Conservation (phyloP, 495 filamentous ascomycete species). For the Penicillium simplicissimum region DNA sequence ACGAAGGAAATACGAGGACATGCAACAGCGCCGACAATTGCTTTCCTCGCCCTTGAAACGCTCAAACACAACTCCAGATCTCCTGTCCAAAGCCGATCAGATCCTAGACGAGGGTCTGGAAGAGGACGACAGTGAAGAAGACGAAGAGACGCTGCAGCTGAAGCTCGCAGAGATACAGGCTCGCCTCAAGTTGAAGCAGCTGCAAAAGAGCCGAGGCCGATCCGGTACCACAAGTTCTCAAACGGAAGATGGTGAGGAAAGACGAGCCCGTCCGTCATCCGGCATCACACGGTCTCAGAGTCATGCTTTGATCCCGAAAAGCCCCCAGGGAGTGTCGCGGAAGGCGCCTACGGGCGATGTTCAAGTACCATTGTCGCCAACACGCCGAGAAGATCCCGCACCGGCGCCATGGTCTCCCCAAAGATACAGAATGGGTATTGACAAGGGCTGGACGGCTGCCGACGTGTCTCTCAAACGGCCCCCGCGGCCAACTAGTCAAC, state of each 20-base stretch:
- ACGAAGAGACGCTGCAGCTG: conserved; percentile 85
- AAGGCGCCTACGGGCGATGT: conserved; percentile 43
- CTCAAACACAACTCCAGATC: conserved; percentile 42
- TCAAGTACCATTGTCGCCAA: conserved; percentile 82
- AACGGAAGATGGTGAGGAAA: conserved; percentile 27
- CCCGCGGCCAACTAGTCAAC: conserved; percentile 40
- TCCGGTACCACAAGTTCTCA: conserved; percentile 28
- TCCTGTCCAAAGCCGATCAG: conserved; percentile 35
- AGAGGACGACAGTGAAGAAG: conserved; percentile 58
- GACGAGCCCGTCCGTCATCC: conserved; percentile 25
- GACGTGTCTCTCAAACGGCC: conserved; percentile 86
- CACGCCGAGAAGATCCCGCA: conserved; percentile 48
- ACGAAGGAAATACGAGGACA: conserved; percentile 65
- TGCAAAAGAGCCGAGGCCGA: conserved; percentile 60
- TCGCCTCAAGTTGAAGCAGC: conserved; percentile 81
- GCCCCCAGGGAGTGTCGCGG: conserved; percentile 22
- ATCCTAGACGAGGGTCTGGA: conserved; percentile 41
- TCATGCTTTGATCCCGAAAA: conserved; percentile 22
- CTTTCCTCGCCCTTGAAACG: conserved; percentile 65
- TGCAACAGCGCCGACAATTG: conserved; percentile 61
- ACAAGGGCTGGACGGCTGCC: conserved; percentile 77
- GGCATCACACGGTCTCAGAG: conserved; percentile 26
- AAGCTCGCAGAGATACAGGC: conserved; percentile 85
- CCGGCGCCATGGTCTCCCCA: conserved; percentile 71
- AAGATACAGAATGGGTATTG: conserved; percentile 80